Evolutionary conservation across 1,139 yeast genomes (phyloP), one percentile per base, ranked within the genome.

Genomic region (Sugiyamaella castrensis): DNA sequence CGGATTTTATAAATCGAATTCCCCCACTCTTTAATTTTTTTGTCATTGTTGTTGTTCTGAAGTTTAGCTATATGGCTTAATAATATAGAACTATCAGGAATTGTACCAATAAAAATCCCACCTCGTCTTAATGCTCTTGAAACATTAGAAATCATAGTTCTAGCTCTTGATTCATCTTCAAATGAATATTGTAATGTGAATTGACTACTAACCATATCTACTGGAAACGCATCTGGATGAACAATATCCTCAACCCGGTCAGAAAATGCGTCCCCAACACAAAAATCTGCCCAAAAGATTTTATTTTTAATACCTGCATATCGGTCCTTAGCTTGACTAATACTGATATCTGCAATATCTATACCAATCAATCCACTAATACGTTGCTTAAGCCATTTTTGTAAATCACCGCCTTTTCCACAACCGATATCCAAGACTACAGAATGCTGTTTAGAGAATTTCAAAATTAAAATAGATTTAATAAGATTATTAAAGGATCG

Each of bases 341-440:
- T 81, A 7, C 96, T 87, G 1, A 85, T 84, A 64, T 91, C 95
- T 16, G 97, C 91, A 46, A 94, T 83, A 68, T 92, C 99, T 35
- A 92, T 76, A 1, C 98, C 98, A 46, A 91, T 81, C 58, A 86
- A 86, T 51, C 89, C 92, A 29, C 80, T 77, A 2, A 87, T 79
- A 10, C 78, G 73, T 1, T 87, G 84, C 59, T 81, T 81, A 49
- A 82, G 87, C 82, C 96, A 91, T 67, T 92, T 92, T 61, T 86
- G 80, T 61, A 94, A 71, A 69, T 92, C 99, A 15, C 99, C 99
- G 40, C 99, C 99, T 67, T 92, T 94, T 12, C 99, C 99, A 68
- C 98, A 92, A 19, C 97, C 96, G 48, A 92, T 69, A 63, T 92
- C 99, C 35, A 92, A 71, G 1, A 86, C 87, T 12, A 75, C 73